A percentile compares a stretch with the other conserved stretches of the same genome.
Conservation (phyloP, 2,329 filamentous ascomycete genomes). For the Graphilbum fragrans region DNA sequence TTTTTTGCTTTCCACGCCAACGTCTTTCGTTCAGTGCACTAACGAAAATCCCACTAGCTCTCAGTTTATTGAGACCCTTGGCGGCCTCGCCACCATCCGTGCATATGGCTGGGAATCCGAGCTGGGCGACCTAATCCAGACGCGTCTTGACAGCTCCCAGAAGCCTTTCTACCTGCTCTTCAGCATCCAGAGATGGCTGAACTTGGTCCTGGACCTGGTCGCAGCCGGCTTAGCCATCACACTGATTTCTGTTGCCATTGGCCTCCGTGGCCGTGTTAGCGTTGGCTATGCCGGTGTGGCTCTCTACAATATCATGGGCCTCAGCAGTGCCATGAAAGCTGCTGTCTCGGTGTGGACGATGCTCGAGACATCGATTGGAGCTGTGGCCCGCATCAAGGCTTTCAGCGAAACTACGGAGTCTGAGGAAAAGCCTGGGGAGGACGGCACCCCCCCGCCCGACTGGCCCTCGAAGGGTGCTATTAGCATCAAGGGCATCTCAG, state of each 20-base stretch:
- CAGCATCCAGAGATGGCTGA: constrained; percentile 42
- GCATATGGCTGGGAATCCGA: constrained; percentile 39
- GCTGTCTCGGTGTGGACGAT: too few relatives aligned
- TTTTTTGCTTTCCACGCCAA: too few relatives aligned
- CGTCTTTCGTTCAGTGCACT: too few relatives aligned
- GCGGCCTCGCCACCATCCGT: constrained; percentile 34
- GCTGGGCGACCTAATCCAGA: constrained; percentile 28
- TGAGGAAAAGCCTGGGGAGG: too few relatives aligned
- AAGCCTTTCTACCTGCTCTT: constrained; percentile 44
- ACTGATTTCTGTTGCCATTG: constrained; percentile 20
- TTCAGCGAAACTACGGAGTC: too few relatives aligned
- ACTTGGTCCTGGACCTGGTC: constrained; percentile 22
- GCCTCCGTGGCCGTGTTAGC: constrained; percentile 15
- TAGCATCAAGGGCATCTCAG: too few relatives aligned
- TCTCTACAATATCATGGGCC: too few relatives aligned
- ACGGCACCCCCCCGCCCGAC: too few relatives aligned
- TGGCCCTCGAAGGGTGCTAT: too few relatives aligned
- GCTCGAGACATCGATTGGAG: too few relatives aligned
- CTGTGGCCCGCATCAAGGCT: too few relatives aligned
- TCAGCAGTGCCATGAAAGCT: too few relatives aligned
- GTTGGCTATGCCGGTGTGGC: constrained; percentile 17
- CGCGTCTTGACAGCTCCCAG: constrained; percentile 39
- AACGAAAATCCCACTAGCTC: not conserved
- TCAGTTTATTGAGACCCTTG: constrained; percentile 30
- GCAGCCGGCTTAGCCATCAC: constrained; percentile 20